These are phyloP conservation scores for Rhizopus sp. DNA, from an alignment of 371 early-diverging fungal genomes.

Conservation along the genomic window DNA sequence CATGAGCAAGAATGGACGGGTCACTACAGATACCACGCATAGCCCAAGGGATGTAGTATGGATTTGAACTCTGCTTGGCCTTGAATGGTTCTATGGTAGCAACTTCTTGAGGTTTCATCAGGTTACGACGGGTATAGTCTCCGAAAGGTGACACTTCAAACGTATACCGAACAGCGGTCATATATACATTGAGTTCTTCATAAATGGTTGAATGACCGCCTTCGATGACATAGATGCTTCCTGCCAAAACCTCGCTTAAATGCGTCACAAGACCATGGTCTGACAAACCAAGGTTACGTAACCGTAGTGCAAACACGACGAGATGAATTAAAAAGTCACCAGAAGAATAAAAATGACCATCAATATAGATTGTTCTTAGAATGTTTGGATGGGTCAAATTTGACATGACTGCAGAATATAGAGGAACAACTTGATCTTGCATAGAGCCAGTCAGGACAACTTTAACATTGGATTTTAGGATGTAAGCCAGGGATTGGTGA, in stretches of 20 bases:
- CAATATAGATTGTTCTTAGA: slow-evolving; percentile 89
- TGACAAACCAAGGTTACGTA: slow-evolving; percentile 83
- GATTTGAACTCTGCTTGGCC: slow-evolving; percentile 69
- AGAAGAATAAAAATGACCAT: slow-evolving; percentile 70
- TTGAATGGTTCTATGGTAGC: slow-evolving; percentile 42
- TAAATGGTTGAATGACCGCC: slow-evolving; percentile 95
- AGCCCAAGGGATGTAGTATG: slow-evolving; percentile 90
- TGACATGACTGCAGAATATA: slow-evolving; percentile 94
- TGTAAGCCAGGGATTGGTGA: slow-evolving; percentile 65
- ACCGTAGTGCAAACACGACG: slow-evolving; percentile 77
- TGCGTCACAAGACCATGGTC: slow-evolving; percentile 87
- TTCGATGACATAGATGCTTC: slow-evolving; percentile 86
- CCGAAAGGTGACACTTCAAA: slow-evolving; percentile 48
- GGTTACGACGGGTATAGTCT: slow-evolving; percentile 7
- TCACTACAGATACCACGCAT: slow-evolving; percentile 82
- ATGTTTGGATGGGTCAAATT: slow-evolving; percentile 86
- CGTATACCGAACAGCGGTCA: slow-evolving; percentile 49
- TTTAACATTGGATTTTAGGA: slow-evolving; percentile 71
- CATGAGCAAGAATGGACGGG: slow-evolving; percentile 56
- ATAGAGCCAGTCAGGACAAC: slow-evolving; percentile 74
- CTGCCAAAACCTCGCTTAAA: slow-evolving; percentile 84
- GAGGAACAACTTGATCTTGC: slow-evolving; percentile 96
- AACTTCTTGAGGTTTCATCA: slow-evolving; percentile 9
- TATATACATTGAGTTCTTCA: slow-evolving; percentile 86
- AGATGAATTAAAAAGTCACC: slow-evolving; percentile 89